Base-by-base conservation (phyloP, 2,329 filamentous ascomycete species). In the Neopestalotiopsis clavispora region DNA sequence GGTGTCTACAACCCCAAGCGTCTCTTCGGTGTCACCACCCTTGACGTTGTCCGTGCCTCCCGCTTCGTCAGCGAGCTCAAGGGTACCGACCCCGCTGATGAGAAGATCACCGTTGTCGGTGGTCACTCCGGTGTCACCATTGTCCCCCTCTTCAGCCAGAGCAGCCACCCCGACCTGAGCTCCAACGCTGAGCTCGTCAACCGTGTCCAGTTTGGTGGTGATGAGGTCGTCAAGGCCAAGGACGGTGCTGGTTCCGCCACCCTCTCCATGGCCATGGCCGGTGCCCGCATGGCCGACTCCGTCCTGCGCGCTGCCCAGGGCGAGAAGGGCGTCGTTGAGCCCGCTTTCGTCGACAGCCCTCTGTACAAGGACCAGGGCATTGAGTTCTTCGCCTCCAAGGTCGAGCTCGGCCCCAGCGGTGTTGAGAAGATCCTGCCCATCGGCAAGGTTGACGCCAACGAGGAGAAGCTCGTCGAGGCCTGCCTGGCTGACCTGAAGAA, bases 1-100 rank as follows among this genome's bases (percentile, higher is more conserved):
- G 94, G 94, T 76, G 95, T 98, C 87, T 99, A 98, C 92, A 95
- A 99, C 91, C 95, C 96, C 84, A 97, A 97, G 92, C 94, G 93
- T 80, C 94, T 99, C 78, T 99, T 99, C 86, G 96, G 96, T 88
- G 96, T 99, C 81, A 99, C 96, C 85, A 98, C 96, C 80, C 94
- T 99, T 79, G 96, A 99, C 79, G 95, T 98, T 74, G 96, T 99
- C 84, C 96, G 96, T 81, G 95, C 96, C 80, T 95, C 92, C 80
- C 94, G 95, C 86, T 99, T 99, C 91, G 96, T 98, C 86, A 94
- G 93, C 78, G 91, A 98, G 89, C 84, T 97, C 86, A 95, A 97
- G 91, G 85, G 83, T 80, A 94, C 92, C 84, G 92, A 98, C 88
- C 96, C 96, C 78, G 90, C 91, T 80, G 90, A 93, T 82, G 95